phyloP scores from a whole-genome alignment of 495 filamentous ascomycete species.

The Talaromyces nanjingensis region DNA sequence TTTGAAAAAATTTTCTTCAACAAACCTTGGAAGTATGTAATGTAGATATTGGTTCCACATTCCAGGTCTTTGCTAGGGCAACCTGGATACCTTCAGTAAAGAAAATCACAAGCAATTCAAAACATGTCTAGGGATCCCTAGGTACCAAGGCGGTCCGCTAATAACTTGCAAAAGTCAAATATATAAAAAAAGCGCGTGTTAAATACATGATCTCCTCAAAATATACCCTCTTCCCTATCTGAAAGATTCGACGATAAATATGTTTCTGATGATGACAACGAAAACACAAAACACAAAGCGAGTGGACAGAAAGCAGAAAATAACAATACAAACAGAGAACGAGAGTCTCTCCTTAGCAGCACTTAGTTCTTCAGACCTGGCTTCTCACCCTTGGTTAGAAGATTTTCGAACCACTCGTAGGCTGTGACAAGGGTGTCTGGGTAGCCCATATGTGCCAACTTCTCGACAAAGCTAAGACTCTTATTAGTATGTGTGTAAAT shows the following conservation, averaged over 20 bases:
- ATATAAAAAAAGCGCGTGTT: background rate
- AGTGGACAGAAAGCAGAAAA: background rate
- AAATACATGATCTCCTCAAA: background rate
- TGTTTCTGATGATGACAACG: background rate
- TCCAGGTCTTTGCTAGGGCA: background rate
- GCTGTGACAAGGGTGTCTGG: conserved; percentile 24
- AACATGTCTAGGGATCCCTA: background rate
- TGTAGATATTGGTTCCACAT: background rate
- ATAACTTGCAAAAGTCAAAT: background rate
- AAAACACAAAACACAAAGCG: background rate
- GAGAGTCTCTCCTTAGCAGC: background rate
- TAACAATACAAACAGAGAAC: background rate
- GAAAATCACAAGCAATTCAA: background rate
- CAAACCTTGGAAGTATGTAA: no score
- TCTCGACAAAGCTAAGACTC: conserved; percentile 43
- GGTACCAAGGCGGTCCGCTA: background rate
- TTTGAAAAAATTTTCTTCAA: background rate
- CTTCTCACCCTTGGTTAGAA: background rate
- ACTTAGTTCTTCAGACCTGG: background rate
- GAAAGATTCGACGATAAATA: background rate
- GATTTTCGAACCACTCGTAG: conserved; percentile 6
- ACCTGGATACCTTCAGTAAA: background rate
- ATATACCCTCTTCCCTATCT: background rate
- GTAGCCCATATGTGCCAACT: conserved; percentile 60
- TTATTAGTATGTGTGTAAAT: background rate